phyloP scores from a whole-genome alignment of 345 rosid genomes.

The Gossypium australe region DNA sequence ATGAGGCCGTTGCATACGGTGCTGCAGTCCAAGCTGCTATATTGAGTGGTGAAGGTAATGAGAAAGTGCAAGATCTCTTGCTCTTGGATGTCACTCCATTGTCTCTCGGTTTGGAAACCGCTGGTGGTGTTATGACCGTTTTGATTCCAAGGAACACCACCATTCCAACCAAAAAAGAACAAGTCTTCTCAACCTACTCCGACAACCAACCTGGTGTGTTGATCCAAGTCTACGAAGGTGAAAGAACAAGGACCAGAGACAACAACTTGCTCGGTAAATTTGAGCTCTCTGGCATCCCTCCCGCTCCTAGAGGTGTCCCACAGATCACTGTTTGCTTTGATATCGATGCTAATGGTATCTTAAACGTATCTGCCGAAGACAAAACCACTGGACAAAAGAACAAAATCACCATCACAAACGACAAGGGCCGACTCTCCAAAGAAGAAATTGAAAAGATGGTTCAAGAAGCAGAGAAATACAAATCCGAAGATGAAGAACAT shows the following conservation, averaged over 20 bases:
- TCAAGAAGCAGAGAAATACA: slow-evolving; percentile 75
- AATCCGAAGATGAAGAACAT: slow-evolving; percentile 71
- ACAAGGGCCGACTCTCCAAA: slow-evolving; percentile 70
- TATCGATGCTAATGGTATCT: slow-evolving; percentile 72
- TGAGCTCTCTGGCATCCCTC: slow-evolving; percentile 74
- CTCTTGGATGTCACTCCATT: slow-evolving; percentile 71
- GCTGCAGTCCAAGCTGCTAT: slow-evolving; percentile 88
- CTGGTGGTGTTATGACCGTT: slow-evolving; percentile 78
- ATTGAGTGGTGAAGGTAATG: slow-evolving; percentile 72
- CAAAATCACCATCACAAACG: slow-evolving; percentile 73
- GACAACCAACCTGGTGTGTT: slow-evolving; percentile 80
- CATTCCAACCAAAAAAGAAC: slow-evolving; percentile 70
- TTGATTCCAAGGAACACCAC: slow-evolving; percentile 74
- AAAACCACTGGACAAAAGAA: slow-evolving; percentile 76
- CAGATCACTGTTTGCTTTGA: slow-evolving; percentile 77
- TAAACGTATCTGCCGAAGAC: slow-evolving; percentile 81
- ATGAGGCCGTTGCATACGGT: slow-evolving; percentile 85
- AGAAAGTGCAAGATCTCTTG: slow-evolving; percentile 81
- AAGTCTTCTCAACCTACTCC: slow-evolving; percentile 67
- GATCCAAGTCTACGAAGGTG: slow-evolving; percentile 79
- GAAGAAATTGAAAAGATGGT: slow-evolving; percentile 78
- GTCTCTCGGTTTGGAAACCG: slow-evolving; percentile 70
- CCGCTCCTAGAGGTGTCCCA: slow-evolving; percentile 77
- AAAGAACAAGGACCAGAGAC: slow-evolving; percentile 71
- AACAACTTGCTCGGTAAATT: slow-evolving; percentile 79